These are phyloP conservation scores for Artomyces pyxidatus DNA, from an alignment of 768 basidiomycete species.

Conservation along the genomic window DNA sequence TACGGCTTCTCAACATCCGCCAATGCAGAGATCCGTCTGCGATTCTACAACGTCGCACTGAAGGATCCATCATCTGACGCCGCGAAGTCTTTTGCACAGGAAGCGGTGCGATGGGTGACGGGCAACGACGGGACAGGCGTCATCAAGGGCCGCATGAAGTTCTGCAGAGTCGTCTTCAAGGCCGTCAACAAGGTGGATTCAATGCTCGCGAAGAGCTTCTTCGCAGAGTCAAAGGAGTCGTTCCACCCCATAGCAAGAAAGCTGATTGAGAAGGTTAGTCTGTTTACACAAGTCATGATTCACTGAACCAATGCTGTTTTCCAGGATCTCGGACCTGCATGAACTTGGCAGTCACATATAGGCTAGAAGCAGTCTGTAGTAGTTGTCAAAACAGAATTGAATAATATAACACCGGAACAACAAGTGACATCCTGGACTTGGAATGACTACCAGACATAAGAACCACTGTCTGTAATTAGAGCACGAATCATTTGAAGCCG, in stretches of 20 bases:
- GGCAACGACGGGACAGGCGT: conserved; percentile 48
- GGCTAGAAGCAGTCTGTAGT: background rate
- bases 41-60: conserved; percentile 72
- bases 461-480: no score
- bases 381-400: background rate
- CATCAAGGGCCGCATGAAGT: conserved; percentile 80
- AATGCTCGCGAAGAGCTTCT: conserved; percentile 43
- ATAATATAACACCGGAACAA: background rate
- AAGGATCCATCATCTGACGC: conserved; percentile 37
- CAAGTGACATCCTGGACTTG: background rate
- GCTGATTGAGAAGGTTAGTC: conserved; percentile 64
- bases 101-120: conserved; percentile 62
- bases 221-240: conserved; percentile 34
- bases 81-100: conserved; percentile 40
- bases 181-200: conserved; percentile 45
- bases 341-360: no score
- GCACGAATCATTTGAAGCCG: conserved; percentile 54
- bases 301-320: no score
- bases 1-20: conserved; percentile 46
- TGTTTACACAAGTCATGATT: background rate
- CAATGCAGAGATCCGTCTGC: conserved; percentile 71
- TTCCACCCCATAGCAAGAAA: conserved; percentile 77
- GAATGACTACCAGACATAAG: background rate
- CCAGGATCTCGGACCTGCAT: conserved; percentile 21
- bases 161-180: conserved; percentile 64